phyloP scores from a whole-genome alignment of 257 asterid genomes.

The Buddleja alternifolia region DNA sequence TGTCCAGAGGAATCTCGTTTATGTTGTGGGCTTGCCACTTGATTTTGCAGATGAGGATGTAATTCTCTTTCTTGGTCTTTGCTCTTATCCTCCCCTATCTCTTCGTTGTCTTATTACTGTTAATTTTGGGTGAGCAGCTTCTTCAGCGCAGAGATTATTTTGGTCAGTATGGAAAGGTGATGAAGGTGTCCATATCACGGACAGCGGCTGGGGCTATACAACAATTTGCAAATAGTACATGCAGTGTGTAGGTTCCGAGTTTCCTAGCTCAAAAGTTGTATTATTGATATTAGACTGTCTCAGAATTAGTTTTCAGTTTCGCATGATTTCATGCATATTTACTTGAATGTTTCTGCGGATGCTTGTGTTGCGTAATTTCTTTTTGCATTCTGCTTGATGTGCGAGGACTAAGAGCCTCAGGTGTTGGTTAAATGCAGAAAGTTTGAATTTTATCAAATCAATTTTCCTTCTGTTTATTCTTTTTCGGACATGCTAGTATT shows the following conservation, averaged over 20 bases:
- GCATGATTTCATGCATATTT: constrained; percentile 15
- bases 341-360: constrained; percentile 20
- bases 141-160: constrained; percentile 84
- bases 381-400: neutral
- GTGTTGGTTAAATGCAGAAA: constrained; percentile 5
- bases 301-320: neutral
- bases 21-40: constrained; percentile 94
- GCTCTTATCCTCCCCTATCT: neutral
- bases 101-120: constrained; percentile 19
- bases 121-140: constrained; percentile 59
- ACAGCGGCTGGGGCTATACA: constrained; percentile 90
- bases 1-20: constrained; percentile 90
- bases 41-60: constrained; percentile 92
- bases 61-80: constrained; percentile 21
- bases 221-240: constrained; percentile 85
- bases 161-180: constrained; percentile 90
- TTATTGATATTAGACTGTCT: constrained; percentile 8
- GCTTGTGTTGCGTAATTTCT: constrained; percentile 5
- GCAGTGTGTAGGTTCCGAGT: constrained; percentile 84
- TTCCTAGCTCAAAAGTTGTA: neutral
- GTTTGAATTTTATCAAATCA: neutral
- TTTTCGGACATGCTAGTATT: neutral
- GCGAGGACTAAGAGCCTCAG: constrained; percentile 6
- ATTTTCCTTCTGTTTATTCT: neutral
- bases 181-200: constrained; percentile 93